These are phyloP conservation scores for Candida xiaguanensis DNA, from an alignment of 805 yeast genomes.

Conservation along the genomic window DNA sequence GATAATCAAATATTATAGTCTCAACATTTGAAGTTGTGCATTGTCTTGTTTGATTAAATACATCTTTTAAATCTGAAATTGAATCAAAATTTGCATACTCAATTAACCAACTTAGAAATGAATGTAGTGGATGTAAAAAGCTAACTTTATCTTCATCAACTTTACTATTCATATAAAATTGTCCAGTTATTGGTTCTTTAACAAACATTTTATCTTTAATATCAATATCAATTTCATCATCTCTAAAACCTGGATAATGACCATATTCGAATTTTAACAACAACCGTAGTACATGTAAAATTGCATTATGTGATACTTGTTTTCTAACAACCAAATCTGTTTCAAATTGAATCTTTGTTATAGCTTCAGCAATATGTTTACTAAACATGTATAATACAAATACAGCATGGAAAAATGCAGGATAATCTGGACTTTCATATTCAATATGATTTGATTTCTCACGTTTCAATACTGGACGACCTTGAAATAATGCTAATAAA, in stretches of 20 bases:
- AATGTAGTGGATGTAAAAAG: conserved; percentile 77
- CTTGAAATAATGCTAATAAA: conserved; percentile 67
- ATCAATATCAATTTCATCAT: conserved; percentile 25
- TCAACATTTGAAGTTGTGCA: conserved; percentile 8
- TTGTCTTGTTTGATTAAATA: conserved; percentile 13
- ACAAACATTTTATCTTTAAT: conserved; percentile 13
- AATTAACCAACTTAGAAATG: conserved; percentile 66
- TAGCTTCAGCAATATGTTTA: conserved; percentile 43
- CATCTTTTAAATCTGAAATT: conserved; percentile 17
- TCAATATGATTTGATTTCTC: conserved; percentile 83
- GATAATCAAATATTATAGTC: conserved; percentile 57
- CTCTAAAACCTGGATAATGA: conserved; percentile 24
- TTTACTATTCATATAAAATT: conserved; percentile 18
- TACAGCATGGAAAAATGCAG: conserved; percentile 62
- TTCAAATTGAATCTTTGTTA: not conserved
- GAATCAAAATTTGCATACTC: conserved; percentile 43
- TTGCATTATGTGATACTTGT: conserved; percentile 22
- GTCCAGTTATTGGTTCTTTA: conserved; percentile 21
- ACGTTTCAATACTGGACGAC: conserved; percentile 68
- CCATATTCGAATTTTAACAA: conserved; percentile 27
- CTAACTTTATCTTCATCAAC: conserved; percentile 49
- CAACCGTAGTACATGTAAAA: conserved; percentile 25
- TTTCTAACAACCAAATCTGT: conserved; percentile 10
- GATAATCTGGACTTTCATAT: conserved; percentile 83
- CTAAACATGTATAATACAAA: conserved; percentile 65